Evolutionary conservation across 2,329 filamentous ascomycete genomes (phyloP), one percentile per base, ranked within the genome.

Genomic region (Aspergillus sclerotialis): DNA sequence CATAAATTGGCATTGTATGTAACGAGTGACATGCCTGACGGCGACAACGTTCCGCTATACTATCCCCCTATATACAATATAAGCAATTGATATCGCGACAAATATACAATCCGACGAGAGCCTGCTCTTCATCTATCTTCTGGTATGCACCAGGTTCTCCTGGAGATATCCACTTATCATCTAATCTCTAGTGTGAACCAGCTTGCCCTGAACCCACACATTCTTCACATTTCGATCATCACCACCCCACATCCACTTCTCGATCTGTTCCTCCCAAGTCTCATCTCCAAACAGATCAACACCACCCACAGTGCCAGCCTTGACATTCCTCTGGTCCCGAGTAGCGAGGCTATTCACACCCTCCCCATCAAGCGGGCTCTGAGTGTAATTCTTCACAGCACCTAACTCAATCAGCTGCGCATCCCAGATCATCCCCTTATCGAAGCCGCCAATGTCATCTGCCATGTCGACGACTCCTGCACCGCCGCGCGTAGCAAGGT

Each of bases 201-300:
- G 19, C 19, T 23, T 10, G 6, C 19, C 19, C 19, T 23, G 19
- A 23, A 23, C 19, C 19, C 19, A 23, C 19, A 23, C 19, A 23
- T 23, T 23, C 19, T 23, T 23, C 19, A 23, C 90, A 60, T 96
- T 96, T 47, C 90, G 72, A 63, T 96, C 92, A 67, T 96, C 89
- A 0, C 92, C 92, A 45, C 78, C 84, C 64, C 84, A 98, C 42
- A 96, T 69, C 92, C 92, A 98, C 69, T 98, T 98, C 33, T 86
- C 84, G 8, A 96, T 65, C 52, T 70, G 77, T 52, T 96, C 86
- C 25, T 82, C 77, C 86, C 84, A 93, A n/a, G 55, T 76, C 72
- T 96, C 90, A 75, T 82, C 87, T 1, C 88, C 89, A 67, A 95
- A 98, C 0, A 95, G 60, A 60, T 95, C 88, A 0, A 95, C 86